Percentiles rank a stretch among this genome's conserved stretches.
These are phyloP conservation scores for Colletotrichum costaricense DNA, from an alignment of 2,329 filamentous ascomycete species.

Conservation along the genomic window DNA sequence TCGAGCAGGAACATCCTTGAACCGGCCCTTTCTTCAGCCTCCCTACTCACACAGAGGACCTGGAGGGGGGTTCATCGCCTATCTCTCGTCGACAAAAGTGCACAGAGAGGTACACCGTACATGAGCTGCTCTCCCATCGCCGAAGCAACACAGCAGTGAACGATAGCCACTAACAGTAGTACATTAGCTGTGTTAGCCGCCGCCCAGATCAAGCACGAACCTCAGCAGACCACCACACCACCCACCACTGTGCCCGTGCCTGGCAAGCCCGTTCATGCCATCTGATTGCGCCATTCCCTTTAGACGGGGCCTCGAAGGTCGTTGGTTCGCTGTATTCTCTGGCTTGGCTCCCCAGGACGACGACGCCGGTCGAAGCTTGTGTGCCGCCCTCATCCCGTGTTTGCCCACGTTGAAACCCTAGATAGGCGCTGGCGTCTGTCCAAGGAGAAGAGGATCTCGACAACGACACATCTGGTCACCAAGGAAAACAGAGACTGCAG, in stretches of 20 bases:
- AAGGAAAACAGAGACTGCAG: background rate
- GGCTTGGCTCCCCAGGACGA: background rate
- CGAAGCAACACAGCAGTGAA: no score
- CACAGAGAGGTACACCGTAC: background rate
- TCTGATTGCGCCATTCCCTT: slow-evolving; percentile 11
- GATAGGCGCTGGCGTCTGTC: slow-evolving; percentile 10
- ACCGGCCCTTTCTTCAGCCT: slow-evolving; percentile 28
- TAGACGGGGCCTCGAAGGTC: background rate
- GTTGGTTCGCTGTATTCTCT: background rate
- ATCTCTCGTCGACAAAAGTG: background rate
- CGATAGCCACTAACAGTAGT: slow-evolving; percentile 1
- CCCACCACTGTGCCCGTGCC: no score
- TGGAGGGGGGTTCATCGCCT: slow-evolving; percentile 24
- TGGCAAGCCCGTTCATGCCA: background rate
- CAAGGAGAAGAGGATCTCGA: slow-evolving; percentile 12
- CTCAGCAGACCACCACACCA: background rate
- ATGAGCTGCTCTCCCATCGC: no score
- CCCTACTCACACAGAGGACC: background rate
- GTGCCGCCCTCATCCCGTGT: background rate
- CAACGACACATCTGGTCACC: background rate
- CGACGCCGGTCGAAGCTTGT: slow-evolving; percentile 17
- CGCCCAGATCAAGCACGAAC: background rate
- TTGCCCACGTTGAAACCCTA: slow-evolving; percentile 13
- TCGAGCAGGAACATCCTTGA: slow-evolving; percentile 28
- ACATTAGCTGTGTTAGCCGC: slow-evolving; percentile 17